Percentiles rank a stretch among this genome's conserved stretches.
Conservation (phyloP, 225 moss, liverwort and hornwort species). For the Antitrichia curtipendula region DNA sequence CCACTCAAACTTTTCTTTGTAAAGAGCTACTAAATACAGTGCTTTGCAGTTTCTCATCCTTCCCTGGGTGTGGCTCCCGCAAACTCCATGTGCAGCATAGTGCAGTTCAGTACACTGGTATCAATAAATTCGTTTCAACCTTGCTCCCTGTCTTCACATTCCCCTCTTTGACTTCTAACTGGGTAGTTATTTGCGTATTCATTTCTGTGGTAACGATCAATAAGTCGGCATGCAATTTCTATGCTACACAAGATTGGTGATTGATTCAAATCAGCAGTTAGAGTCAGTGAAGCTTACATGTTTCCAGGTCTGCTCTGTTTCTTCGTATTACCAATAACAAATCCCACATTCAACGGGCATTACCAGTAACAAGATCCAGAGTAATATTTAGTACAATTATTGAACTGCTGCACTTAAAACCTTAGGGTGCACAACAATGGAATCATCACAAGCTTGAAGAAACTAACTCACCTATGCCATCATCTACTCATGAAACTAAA, state of each 20-base stretch:
- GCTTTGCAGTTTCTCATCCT: not conserved
- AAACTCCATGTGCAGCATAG: not conserved
- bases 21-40: not conserved
- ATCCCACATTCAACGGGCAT: too few relatives aligned
- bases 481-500: too few relatives aligned
- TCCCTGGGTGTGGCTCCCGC: too few relatives aligned
- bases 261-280: accelerated
- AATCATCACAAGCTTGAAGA: not conserved
- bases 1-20: too few relatives aligned
- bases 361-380: too few relatives aligned
- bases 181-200: accelerated
- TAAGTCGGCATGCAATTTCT: not conserved
- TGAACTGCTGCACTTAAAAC: not conserved
- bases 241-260: too few relatives aligned
- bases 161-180: not conserved
- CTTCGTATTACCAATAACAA: not conserved
- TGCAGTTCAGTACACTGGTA: too few relatives aligned
- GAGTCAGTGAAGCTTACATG: not conserved
- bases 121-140: too few relatives aligned
- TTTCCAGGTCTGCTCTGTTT: not conserved
- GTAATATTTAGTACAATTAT: too few relatives aligned
- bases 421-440: not conserved
- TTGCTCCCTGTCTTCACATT: not conserved
- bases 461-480: not conserved
- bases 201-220: not conserved